A percentile compares a stretch with the other conserved stretches of the same genome.
Conservation (phyloP, 2,329 filamentous ascomycete genomes). For the Bisporella sp. region DNA sequence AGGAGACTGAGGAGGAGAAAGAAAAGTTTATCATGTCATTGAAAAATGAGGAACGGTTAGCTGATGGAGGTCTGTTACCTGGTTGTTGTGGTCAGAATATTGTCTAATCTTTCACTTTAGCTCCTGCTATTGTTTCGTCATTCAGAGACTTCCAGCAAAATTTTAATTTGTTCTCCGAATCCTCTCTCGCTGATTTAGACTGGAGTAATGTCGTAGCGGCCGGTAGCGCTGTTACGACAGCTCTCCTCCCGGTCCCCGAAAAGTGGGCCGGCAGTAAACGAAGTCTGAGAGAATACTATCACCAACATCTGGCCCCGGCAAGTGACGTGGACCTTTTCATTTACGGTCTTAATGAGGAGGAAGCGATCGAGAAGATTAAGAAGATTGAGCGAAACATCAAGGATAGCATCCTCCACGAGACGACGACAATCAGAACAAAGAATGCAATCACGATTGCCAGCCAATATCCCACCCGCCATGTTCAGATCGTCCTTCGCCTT, state of each 20-base stretch:
- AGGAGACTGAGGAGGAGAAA: constrained; percentile 53
- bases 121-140: constrained; percentile 59
- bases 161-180: constrained; percentile 28
- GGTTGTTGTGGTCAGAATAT: no score
- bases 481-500: constrained; percentile 77
- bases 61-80: constrained; percentile 34
- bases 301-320: constrained; percentile 72
- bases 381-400: constrained; percentile 70
- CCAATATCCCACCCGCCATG: constrained; percentile 75
- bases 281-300: constrained; percentile 65
- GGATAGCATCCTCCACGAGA: constrained; percentile 74
- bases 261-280: constrained; percentile 56
- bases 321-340: constrained; percentile 85
- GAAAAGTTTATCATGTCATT: constrained; percentile 65
- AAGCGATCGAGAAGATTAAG: constrained; percentile 78
- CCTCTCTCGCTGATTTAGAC: no score
- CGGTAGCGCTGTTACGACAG: constrained; percentile 58
- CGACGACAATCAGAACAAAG: constrained; percentile 78
- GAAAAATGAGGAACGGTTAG: constrained; percentile 51
- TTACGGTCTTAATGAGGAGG: constrained; percentile 69
- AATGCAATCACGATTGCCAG: constrained; percentile 81
- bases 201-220: no score
- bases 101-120: constrained; percentile 13
- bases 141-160: constrained; percentile 70
- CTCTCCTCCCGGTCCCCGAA: constrained; percentile 63